Evolutionary conservation across 495 filamentous ascomycete genomes (phyloP).

Genomic region (Hyaloscypha finlandica): DNA sequence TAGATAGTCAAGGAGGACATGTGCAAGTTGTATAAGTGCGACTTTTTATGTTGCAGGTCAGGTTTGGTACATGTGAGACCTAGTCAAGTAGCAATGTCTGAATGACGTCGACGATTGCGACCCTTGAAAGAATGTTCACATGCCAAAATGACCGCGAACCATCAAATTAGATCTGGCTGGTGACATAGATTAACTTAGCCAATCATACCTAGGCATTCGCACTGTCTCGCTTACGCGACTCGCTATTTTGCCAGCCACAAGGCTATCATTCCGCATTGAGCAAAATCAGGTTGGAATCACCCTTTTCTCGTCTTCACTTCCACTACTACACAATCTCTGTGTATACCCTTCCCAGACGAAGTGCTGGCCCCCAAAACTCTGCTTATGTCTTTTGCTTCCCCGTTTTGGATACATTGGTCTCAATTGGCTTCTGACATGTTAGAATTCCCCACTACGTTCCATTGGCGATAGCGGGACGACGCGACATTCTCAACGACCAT

Average conservation of each 20-base stretch:
- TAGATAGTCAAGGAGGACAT: too few species aligned
- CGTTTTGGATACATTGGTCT: neutral
- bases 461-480: slow-evolving; percentile 10
- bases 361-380: neutral
- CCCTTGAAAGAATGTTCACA: neutral
- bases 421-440: neutral
- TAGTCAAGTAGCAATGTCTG: too few species aligned
- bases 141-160: neutral
- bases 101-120: neutral
- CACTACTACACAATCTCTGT: neutral
- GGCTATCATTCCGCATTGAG: neutral
- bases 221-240: neutral
- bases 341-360: neutral
- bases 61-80: too few species aligned
- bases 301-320: neutral
- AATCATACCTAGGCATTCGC: neutral
- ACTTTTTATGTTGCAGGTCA: too few species aligned
- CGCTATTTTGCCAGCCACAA: neutral
- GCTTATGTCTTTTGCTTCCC: neutral
- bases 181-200: neutral
- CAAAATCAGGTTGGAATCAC: neutral
- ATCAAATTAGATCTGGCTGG: neutral
- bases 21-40: too few species aligned
- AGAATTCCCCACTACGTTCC: neutral
- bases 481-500: slow-evolving; percentile 9